These are phyloP conservation scores for Leucocoprinus sp. DNA, from an alignment of 768 basidiomycete genomes.

Conservation along the genomic window DNA sequence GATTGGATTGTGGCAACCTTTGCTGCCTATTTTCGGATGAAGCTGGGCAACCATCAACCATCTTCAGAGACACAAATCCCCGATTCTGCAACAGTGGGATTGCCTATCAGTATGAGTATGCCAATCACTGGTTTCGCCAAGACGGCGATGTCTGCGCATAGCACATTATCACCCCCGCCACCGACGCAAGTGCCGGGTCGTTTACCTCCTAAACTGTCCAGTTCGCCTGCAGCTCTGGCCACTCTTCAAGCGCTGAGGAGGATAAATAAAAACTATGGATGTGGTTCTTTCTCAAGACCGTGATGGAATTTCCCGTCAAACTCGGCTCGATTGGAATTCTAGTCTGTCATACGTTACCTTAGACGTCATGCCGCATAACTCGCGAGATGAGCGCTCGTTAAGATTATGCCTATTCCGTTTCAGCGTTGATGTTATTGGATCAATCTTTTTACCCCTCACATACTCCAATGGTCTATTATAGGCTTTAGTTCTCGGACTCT, in stretches of 20 bases:
- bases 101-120: neutral
- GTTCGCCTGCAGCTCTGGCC: neutral
- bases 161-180: neutral
- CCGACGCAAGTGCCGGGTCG: neutral
- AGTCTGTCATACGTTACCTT: too few relatives aligned
- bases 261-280: neutral
- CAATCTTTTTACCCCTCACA: too few relatives aligned
- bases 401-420: too few relatives aligned
- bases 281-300: too few relatives aligned
- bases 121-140: neutral
- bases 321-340: too few relatives aligned
- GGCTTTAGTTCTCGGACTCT: too few relatives aligned
- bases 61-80: neutral
- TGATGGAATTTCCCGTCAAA: too few relatives aligned
- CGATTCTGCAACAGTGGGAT: neutral
- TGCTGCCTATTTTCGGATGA: conserved; percentile 16
- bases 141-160: neutral
- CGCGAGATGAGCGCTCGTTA: too few relatives aligned
- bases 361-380: too few relatives aligned
- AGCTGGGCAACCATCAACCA: neutral
- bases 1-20: conserved; percentile 27
- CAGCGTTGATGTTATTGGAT: too few relatives aligned
- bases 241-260: neutral
- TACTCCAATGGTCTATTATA: too few relatives aligned
- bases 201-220: neutral